phyloP scores from a whole-genome alignment of 2,329 filamentous ascomycete species.

The Colletotrichum euphorbiae region DNA sequence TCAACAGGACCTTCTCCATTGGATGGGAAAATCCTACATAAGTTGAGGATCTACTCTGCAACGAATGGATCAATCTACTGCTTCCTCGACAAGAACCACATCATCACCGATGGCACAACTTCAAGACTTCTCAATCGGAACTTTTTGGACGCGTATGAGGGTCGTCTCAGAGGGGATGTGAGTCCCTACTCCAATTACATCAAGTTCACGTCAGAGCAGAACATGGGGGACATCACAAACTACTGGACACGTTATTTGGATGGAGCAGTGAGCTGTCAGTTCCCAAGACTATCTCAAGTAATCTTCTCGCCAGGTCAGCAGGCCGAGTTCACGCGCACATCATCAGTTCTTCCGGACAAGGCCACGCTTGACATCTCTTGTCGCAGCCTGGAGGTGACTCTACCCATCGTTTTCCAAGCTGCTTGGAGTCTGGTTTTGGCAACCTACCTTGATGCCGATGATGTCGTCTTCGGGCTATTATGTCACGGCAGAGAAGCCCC shows the following conservation, averaged over 20 bases:
- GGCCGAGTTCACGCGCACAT: conserved; percentile 4
- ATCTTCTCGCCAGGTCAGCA: background rate
- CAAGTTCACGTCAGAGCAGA: conserved; percentile 9
- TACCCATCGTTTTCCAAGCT: conserved; percentile 81
- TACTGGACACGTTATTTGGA: conserved; percentile 20
- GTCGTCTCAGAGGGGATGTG: background rate
- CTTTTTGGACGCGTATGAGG: conserved; percentile 4
- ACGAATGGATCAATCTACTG: conserved; percentile 9
- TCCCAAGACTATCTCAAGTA: background rate
- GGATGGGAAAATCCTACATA: background rate
- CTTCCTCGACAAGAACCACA: conserved; percentile 24
- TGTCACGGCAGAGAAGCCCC: conserved; percentile 66
- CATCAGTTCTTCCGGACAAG: background rate
- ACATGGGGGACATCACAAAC: background rate
- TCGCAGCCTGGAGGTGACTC: conserved; percentile 65
- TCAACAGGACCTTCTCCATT: background rate
- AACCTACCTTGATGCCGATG: conserved; percentile 79
- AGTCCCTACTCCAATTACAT: conserved; percentile 22
- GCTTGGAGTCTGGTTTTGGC: conserved; percentile 82
- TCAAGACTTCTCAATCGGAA: conserved; percentile 17
- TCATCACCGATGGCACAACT: conserved; percentile 28
- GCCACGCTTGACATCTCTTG: background rate
- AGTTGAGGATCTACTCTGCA: background rate
- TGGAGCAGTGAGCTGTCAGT: background rate
- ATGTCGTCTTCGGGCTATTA: conserved; percentile 79